Percentiles rank a stretch among this genome's conserved stretches.
phyloP scores from a whole-genome alignment of 192 early-diverging fungal species.

The Glomus cerebriforme region DNA sequence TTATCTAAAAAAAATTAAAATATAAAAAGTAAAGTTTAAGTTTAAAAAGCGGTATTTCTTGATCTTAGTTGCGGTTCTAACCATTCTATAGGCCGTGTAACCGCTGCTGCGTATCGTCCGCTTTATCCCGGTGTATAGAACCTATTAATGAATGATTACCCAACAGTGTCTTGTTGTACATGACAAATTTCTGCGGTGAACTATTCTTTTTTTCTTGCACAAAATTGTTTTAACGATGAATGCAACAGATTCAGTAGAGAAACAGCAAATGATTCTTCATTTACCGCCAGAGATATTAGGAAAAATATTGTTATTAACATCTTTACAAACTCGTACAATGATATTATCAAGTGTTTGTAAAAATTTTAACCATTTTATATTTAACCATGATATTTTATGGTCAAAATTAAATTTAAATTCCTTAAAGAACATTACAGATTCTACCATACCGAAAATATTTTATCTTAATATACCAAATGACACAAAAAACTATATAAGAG shows the following conservation, averaged over 20 bases:
- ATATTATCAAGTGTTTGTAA: constrained; percentile 14
- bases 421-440: constrained; percentile 1
- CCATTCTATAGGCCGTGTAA: not conserved
- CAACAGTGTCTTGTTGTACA: no score
- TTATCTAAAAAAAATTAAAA: not conserved
- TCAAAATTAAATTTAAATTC: constrained; percentile 11
- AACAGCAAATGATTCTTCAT: not conserved
- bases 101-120: not conserved
- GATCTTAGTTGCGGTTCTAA: not conserved
- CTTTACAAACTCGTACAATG: constrained; percentile 15
- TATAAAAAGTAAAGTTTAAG: not conserved
- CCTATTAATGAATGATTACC: no score
- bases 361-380: constrained; percentile 10
- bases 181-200: no score
- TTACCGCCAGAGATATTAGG: constrained; percentile 14
- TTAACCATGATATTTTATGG: constrained; percentile 24
- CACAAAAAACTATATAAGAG: constrained; percentile 5
- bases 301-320: constrained; percentile 20
- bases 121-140: not conserved
- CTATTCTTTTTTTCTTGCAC: no score
- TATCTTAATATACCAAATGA: not conserved
- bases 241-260: not conserved
- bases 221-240: not conserved
- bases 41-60: not conserved
- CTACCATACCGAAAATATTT: not conserved